Percentiles rank a stretch among this genome's conserved stretches.
phyloP scores from a whole-genome alignment of 306 rosid species.

The Sicyos edulis region DNA sequence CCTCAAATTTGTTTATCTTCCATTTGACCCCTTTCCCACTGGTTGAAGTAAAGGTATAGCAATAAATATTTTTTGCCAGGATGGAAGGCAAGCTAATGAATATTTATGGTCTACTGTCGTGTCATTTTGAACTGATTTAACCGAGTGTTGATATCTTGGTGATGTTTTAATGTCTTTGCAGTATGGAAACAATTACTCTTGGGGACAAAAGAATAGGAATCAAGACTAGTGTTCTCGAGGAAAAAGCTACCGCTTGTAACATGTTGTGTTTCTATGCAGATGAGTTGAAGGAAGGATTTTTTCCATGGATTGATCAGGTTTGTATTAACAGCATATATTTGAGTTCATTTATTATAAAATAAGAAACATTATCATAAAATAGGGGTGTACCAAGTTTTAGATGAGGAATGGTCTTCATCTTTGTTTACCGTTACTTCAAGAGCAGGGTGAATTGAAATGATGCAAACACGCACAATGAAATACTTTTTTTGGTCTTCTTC shows the following conservation, averaged over 20 bases:
- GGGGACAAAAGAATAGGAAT: constrained; percentile 98
- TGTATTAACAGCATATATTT: constrained; percentile 11
- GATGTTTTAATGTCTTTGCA: constrained; percentile 27
- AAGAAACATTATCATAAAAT: background rate
- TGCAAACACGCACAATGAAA: background rate
- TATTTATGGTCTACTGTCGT: background rate
- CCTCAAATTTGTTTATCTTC: constrained; percentile 2
- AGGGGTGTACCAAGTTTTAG: background rate
- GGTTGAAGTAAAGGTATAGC: background rate
- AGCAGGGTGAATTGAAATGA: background rate
- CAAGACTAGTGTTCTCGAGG: constrained; percentile 95
- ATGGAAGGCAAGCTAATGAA: background rate
- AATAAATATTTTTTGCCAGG: background rate
- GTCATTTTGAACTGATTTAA: constrained; percentile 22
- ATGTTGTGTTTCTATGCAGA: constrained; percentile 99
- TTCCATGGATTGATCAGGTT: constrained; percentile 99
- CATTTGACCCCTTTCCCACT: background rate
- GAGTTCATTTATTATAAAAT: background rate
- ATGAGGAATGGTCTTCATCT: background rate
- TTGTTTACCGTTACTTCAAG: background rate
- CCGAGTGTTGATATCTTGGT: background rate
- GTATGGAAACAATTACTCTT: constrained; percentile 96
- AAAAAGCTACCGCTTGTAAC: constrained; percentile 98
- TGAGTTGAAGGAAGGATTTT: constrained; percentile 96
- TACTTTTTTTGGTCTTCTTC: background rate